Evolutionary conservation across 305 asterid species (phyloP).

Genomic region (Fraxinus sp.): DNA sequence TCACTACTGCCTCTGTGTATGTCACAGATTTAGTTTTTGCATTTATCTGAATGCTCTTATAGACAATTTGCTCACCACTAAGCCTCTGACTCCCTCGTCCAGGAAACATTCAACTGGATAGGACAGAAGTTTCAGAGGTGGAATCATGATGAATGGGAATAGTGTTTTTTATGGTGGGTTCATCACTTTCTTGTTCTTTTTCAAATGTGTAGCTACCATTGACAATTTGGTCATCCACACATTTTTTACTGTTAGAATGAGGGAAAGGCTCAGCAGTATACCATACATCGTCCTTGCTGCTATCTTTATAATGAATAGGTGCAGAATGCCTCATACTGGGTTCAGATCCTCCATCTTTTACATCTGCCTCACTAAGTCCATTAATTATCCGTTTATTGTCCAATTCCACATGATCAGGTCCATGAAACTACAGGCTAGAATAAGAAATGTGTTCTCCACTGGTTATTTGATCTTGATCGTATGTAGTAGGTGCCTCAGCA

Average conservation of each 20-base stretch:
- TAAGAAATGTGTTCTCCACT: constrained; percentile 34
- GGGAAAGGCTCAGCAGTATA: constrained; percentile 13
- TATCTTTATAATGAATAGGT: constrained; percentile 22
- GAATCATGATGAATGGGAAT: constrained; percentile 28
- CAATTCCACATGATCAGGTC: constrained; percentile 29
- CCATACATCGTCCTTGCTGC: constrained; percentile 25
- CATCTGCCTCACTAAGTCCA: constrained; percentile 23
- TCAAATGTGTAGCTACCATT: constrained; percentile 23
- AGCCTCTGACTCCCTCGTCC: constrained; percentile 21
- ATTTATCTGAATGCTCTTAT: constrained; percentile 23
- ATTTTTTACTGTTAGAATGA: constrained; percentile 11
- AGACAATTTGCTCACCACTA: constrained; percentile 22
- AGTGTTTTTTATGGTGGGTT: constrained; percentile 16
- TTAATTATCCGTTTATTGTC: constrained; percentile 26
- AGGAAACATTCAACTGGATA: constrained; percentile 17
- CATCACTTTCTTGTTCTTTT: constrained; percentile 29
- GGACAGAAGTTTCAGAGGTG: constrained; percentile 15
- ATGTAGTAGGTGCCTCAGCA: constrained; percentile 18
- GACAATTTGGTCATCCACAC: constrained; percentile 30
- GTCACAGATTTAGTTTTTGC: constrained; percentile 28
- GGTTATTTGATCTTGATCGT: constrained; percentile 29
- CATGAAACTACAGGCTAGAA: constrained; percentile 24
- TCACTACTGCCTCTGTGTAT: constrained; percentile 20
- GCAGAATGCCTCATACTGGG: constrained; percentile 17
- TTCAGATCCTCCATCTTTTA: constrained; percentile 24